These are phyloP conservation scores for Suhomyces canberraensis DNA, from an alignment of 805 yeast genomes.

Conservation along the genomic window DNA sequence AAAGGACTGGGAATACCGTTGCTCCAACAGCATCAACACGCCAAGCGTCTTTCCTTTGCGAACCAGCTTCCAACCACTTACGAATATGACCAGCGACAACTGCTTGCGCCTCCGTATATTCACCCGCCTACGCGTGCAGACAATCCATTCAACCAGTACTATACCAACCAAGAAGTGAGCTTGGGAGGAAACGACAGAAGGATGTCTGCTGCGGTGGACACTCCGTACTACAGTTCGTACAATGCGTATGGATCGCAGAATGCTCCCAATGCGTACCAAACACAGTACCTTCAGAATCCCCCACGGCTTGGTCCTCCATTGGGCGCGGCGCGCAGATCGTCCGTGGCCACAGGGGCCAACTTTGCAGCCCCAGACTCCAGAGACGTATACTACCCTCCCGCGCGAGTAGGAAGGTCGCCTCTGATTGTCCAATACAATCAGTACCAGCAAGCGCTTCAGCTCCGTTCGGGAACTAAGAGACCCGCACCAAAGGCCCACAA, in stretches of 20 bases:
- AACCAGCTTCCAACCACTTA: constrained; percentile 51
- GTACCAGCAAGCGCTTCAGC: constrained; percentile 26
- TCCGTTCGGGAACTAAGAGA: constrained; percentile 8
- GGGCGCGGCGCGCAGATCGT: constrained; percentile 18
- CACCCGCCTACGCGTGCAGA: constrained; percentile 45
- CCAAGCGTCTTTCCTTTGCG: constrained; percentile 34
- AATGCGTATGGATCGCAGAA: constrained; percentile 6
- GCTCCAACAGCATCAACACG: constrained; percentile 18
- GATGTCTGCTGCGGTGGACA: constrained; percentile 38
- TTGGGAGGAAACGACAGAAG: constrained; percentile 29
- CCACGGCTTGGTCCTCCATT: constrained; percentile 10
- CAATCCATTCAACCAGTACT: constrained; percentile 44
- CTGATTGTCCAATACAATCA: constrained; percentile 34
- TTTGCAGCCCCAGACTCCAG: constrained; percentile 6
- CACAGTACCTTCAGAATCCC: constrained; percentile 11
- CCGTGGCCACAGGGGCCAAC: constrained; percentile 16
- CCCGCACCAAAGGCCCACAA: constrained; percentile 49
- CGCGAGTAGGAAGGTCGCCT: constrained; percentile 23
- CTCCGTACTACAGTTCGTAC: constrained; percentile 21
- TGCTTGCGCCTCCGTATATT: constrained; percentile 25
- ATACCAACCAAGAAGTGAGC: constrained; percentile 35
- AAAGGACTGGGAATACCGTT: constrained; percentile 23
- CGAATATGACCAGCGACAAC: constrained; percentile 31
- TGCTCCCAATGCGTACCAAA: constrained; percentile 2
- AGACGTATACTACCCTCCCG: constrained; percentile 11